phyloP scores from a whole-genome alignment of 1,284 basidiomycete species.

The Sporisorium sorghi region DNA sequence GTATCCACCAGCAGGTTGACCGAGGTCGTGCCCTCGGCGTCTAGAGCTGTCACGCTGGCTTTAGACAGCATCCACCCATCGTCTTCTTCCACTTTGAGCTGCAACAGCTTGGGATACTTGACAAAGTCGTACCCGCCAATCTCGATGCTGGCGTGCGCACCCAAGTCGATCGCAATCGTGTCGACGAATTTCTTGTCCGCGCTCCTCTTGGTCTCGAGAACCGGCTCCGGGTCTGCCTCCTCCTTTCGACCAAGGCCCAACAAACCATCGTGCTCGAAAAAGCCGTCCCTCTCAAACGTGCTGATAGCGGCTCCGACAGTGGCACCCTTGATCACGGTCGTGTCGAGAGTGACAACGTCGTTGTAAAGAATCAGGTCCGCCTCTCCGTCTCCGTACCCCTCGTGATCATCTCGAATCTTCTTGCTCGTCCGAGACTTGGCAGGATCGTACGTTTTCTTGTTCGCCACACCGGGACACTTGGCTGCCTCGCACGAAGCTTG shows the following conservation, averaged over 20 bases:
- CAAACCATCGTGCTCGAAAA: slow-evolving; percentile 40
- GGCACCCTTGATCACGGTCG: neutral
- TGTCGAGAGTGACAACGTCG: slow-evolving; percentile 23
- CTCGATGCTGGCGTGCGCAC: slow-evolving; percentile 18
- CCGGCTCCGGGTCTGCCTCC: slow-evolving; percentile 11
- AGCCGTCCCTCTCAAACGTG: slow-evolving; percentile 32
- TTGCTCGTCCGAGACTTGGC: slow-evolving; percentile 18
- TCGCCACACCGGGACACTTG: slow-evolving; percentile 20
- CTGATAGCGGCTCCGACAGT: slow-evolving; percentile 35
- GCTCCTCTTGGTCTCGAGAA: slow-evolving; percentile 17
- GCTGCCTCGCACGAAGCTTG: slow-evolving; percentile 18
- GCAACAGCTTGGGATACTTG: slow-evolving; percentile 23
- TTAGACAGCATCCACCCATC: slow-evolving; percentile 26
- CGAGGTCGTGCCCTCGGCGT: neutral
- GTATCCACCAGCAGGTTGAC: slow-evolving; percentile 36
- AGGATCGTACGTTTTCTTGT: slow-evolving; percentile 25
- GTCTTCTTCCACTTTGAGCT: slow-evolving; percentile 20
- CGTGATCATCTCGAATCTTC: slow-evolving; percentile 17
- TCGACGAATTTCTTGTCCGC: slow-evolving; percentile 1
- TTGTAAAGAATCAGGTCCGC: slow-evolving; percentile 27
- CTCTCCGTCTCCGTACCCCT: slow-evolving; percentile 48
- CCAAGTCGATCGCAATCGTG: slow-evolving; percentile 27
- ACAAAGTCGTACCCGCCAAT: slow-evolving; percentile 35
- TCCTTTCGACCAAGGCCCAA: slow-evolving; percentile 26
- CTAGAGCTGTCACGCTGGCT: slow-evolving; percentile 19